These are phyloP conservation scores for Glutinoglossum americanum DNA, from an alignment of 495 filamentous ascomycete species.

Conservation along the genomic window DNA sequence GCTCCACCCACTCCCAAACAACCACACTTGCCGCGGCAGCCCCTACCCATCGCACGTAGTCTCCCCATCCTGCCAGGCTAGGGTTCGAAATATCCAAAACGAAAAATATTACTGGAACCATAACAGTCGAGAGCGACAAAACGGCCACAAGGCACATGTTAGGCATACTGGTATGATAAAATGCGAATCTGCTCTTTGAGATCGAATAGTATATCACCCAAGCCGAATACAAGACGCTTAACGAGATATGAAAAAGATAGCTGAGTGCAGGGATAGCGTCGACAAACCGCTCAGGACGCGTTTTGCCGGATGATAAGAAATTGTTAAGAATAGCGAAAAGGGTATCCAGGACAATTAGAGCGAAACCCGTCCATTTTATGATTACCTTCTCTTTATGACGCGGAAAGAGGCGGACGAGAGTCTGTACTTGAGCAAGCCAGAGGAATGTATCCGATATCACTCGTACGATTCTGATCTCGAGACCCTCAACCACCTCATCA, in stretches of 20 bases:
- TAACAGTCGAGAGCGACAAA: conserved; percentile 53
- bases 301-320: conserved; percentile 39
- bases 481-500: conserved; percentile 51
- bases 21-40: conserved; percentile 90
- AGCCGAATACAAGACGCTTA: conserved; percentile 76
- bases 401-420: conserved; percentile 83
- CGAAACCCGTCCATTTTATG: conserved; percentile 96
- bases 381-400: conserved; percentile 92
- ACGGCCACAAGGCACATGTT: conserved; percentile 75
- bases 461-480: conserved; percentile 68
- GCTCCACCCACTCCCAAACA: conserved; percentile 98
- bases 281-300: conserved; percentile 48
- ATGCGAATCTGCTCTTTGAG: conserved; percentile 81
- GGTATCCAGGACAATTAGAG: conserved; percentile 72
- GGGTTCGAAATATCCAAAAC: conserved; percentile 79
- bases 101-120: conserved; percentile 91
- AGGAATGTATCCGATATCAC: conserved; percentile 87
- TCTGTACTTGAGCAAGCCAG: conserved; percentile 95
- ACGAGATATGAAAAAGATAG: conserved; percentile 79
- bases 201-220: conserved; percentile 93
- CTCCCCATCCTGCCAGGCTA: conserved; percentile 82
- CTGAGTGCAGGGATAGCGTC: conserved; percentile 82
- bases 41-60: conserved; percentile 94
- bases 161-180: conserved; percentile 79
- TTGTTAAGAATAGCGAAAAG: conserved; percentile 76